Base-by-base conservation (phyloP, 2,329 filamentous ascomycete species). In the Trichothecium roseum region DNA sequence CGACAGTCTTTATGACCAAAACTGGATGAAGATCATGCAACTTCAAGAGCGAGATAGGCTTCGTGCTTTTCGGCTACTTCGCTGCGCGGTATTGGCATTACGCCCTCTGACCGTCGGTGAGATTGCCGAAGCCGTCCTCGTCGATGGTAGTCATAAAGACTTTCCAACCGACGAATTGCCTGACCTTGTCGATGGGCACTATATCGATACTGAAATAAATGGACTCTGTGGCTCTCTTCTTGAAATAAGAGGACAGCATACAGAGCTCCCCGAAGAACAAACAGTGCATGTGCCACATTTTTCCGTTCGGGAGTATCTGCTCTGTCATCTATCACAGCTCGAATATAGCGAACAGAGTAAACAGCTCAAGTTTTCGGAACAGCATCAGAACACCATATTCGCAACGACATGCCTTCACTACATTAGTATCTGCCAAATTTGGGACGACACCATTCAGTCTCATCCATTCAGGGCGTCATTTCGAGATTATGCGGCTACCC, bases 221-320 rank as follows among this genome's bases (percentile, higher is more conserved):
- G 40, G 42, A 1, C 39, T 52, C 2, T 61, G 54, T 17, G 49
- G 46, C 1, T 48, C 51, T 0, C 35, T 61, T 2, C 2, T 60
- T 2, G 56, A 57, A 16, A 33, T 54, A 5, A 38, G 37, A 0
- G n/a, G 14, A 4, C 3, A 16, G 8, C 2, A 4, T 1, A 4
- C 17, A 2, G 5, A 27, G 1, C 1, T 9, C 6, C n/a, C 8
- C n/a, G n/a, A 18, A 4, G 4, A 0, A 4, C 13, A 15, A 7
- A 40, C 28, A 5, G 30, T 53, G 4, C 38, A 44, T 3, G 12
- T 48, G 3, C n/a, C 44, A 0, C 45, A 49, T 14, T 51, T 52
- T 18, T 42, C 43, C 0, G 35, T 52, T 6, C 40, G 31, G 3
- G 12, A 49, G 8, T 50, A 43, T 15, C 39, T 50, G 2, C 22